Base-by-base conservation (phyloP, 257 asterid genomes). In the Salvia hispanica region DNA sequence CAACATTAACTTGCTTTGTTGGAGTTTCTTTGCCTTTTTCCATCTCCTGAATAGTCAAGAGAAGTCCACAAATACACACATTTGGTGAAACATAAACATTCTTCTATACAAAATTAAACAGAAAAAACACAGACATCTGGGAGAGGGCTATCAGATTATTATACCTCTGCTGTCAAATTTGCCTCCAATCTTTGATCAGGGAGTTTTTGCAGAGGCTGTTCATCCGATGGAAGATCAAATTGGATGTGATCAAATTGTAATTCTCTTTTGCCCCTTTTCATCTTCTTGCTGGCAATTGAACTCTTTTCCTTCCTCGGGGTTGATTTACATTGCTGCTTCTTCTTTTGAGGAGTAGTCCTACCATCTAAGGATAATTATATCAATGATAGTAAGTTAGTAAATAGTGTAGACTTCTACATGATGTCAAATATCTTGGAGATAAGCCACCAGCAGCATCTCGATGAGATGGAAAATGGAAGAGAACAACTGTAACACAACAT, bases 121-220 rank as follows among this genome's bases (percentile, higher is more conserved):
- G 5, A 34, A 34, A 34, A 3, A 34, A 4, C 37, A 34, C 37
- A 34, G 5, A 3, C 37, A 0, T 34, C 37, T 34, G 4, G 4
- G 62, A 4, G 4, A 46, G 14, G 4, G 10, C 1, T 36, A 39
- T 18, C 11, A 51, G 33, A 33, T 55, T 44, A 64, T 60, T 73
- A 78, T 78, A 93, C 97, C 97, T 90, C 95, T 3, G 99, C 95
- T 39, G 79, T 77, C 70, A 80, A 59, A 71, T 84, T 88, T 9
- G 97, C 96, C 84, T 93, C 99, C 81, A 79, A 78, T 67, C 95
- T 79, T 46, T 88, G 85, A 82, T 88, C 82, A 61, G 97, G 99
- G 75, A 84, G 74, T 28, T 77, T 51, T 40, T 33, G 84, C 55
- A 53, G 10, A 46, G 75, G 73, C 67, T 84, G 83, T 70, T 81